Base-by-base conservation (phyloP, 2,329 filamentous ascomycete genomes). In the Phyllosticta paracitricarpa region DNA sequence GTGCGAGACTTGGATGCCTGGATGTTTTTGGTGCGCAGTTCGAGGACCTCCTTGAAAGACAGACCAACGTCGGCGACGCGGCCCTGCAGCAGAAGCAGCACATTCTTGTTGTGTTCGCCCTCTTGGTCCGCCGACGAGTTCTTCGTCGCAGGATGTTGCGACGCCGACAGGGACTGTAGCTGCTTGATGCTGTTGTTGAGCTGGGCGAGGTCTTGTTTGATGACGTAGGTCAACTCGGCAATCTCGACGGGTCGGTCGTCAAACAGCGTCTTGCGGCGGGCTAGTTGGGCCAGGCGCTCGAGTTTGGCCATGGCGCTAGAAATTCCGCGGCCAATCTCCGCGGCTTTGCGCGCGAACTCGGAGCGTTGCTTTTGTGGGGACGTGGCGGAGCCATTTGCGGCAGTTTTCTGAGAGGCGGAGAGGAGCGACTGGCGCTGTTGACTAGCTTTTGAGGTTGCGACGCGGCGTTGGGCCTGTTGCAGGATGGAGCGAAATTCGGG, bases 51-150 rank as follows among this genome's bases (percentile, higher is more conserved):
- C 76, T 97, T 97, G 82, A 99, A 97, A 73, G 93, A 96, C 64
- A 88, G 90, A 26, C 89, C 89, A 3, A 99, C 93, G 70, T 96
- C 91, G 51, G 91, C 93, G 51, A 97, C 80, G 71, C 94, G 94
- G 64, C 91, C 90, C 76, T 97, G 91, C 19, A 97, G 79, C 71
- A 97, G 82, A 64, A 96, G 86, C 2, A 97, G 89, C 33, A 97
- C 94, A 71, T 97, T 97, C 76, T 96, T 96, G 79, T 96, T 96
- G 78, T 99, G 95, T 72, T 97, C 92, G 67, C 91, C 91, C 75
- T 96, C 91, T 71, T 97, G 92, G 64, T 85, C 82, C 10, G 70
- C 72, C 66, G 73, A 76, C 57, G 74, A 73, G 64, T 63, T 70
- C 71, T 28, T 76, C 19, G 14, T 4, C n/a, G 40, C 40, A 63